Base-by-base conservation (phyloP, 148 eudicot species). In the Salicornia ramosissima region DNA sequence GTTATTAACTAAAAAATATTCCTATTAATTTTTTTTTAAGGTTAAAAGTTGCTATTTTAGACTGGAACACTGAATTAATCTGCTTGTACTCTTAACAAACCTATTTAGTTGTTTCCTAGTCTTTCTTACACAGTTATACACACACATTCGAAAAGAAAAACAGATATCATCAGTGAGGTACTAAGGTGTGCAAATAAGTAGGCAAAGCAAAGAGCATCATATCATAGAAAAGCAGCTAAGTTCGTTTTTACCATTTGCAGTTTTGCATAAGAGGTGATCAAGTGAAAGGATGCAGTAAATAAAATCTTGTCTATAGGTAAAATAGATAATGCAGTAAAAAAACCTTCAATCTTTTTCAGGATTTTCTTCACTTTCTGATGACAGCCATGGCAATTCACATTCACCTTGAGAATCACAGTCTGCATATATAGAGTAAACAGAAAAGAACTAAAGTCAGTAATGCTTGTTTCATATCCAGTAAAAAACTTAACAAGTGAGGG, bases 331-430 rank as follows among this genome's bases (percentile, higher is more conserved):
- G 64, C 45, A 60, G 25, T 33, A 10, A 11, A n/a, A 3, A 56
- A 64, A 85, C 92, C 92, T 78, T 85, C 83, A 71, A 87, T 83
- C 80, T 72, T 87, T 16, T 60, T 69, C 0, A 87, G 84, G 25
- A 80, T 72, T 62, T 87, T 87, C 84, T 85, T 75, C 63, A 85
- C 88, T 69, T 78, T 85, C 12, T 45, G 70, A 68, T 55, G 68
- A 64, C 92, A 85, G 3, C 92, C 92, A 21, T 75, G 68, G 70
- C 92, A 87, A 16, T 87, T 71, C 50, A 83, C 65, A 31, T 83
- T 49, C 71, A 83, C 80, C 61, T 84, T 84, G 16, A 87, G 81
- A 71, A 82, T 76, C 71, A 74, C 75, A 9, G 80, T 77, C 90
- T 87, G 86, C 53, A 25, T 18, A 21, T 6, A 56, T 10, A 65